Base-by-base conservation (phyloP, 768 basidiomycete genomes). In the Lactarius deliciosus region DNA sequence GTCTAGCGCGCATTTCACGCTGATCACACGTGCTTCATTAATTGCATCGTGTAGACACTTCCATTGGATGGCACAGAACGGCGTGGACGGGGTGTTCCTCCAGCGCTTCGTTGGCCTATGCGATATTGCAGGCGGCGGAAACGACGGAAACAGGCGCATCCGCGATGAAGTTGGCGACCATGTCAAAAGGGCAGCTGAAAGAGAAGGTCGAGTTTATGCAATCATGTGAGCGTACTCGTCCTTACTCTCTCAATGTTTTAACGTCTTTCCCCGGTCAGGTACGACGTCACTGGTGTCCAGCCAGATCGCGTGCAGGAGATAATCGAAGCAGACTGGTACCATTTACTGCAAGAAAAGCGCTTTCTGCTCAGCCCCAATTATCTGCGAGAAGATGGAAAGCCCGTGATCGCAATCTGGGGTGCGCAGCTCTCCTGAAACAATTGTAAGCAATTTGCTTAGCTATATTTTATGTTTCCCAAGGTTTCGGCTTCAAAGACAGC, bases 1-100 rank as follows among this genome's bases (percentile, higher is more conserved):
- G 77, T 85, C 41, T 25, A 57, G 25, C 5, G 36, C 40, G n/a
- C 25, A 5, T n/a, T 10, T 9, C 61, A 25, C 13, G 15, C 10
- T 13, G 0, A 34, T 9, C 25, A 45, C 57, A 74, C 56, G 78
- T 71, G 53, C 54, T 9, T 13, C 22, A 28, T 63, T 64, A 45
- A 63, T 61, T 22, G 11, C 38, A 16, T 56, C 54, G 7, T 41
- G 2, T 50, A 68, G 86, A 43, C 90, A 92, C 73, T 91, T 91
- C 74, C 82, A 84, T 70, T 91, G 90, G 91, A 94, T 94, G 92
- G 90, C 90, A 6, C 78, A 85, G 69, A 87, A 91, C 69, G 86
- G 87, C 55, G 84, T 94, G 45, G 90, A 93, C 67, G 92, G 92
- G 15, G 90, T 84, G 2, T 92, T 94, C 74, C 74, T 94, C 22